Conservation (phyloP, 1,284 basidiomycete species). For the Athelia psychrophila region DNA sequence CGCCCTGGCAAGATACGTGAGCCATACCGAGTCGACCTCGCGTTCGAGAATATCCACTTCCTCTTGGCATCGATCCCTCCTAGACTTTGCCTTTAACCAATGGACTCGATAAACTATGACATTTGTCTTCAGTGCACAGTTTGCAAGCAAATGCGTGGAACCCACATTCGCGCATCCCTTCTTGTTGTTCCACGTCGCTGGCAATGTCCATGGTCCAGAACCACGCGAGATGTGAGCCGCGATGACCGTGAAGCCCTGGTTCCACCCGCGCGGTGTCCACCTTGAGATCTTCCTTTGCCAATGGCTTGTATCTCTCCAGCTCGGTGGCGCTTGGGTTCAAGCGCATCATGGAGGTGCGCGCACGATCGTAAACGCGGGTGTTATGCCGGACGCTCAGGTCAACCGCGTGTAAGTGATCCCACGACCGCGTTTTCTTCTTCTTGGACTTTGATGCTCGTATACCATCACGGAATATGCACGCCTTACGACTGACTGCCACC, state of each 20-base stretch:
- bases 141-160: too few relatives aligned
- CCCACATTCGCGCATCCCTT: background rate
- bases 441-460: background rate
- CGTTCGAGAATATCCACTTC: background rate
- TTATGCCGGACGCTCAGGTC: background rate
- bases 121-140: background rate
- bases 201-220: background rate
- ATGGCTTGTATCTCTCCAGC: background rate
- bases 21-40: background rate
- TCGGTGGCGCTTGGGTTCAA: background rate
- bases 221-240: background rate
- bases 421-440: background rate
- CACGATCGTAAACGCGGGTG: background rate
- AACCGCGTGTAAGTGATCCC: background rate
- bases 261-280: background rate
- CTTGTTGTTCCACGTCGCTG: background rate
- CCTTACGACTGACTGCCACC: background rate
- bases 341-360: background rate
- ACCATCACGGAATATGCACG: background rate
- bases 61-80: background rate
- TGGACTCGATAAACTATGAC: background rate
- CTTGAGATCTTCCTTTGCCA: background rate
- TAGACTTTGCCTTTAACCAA: conserved; percentile 1
- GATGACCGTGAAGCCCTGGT: background rate
- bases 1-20: background rate